Conservation (phyloP, 352 stramenopile species). For the Phytopythium helicoides region DNA sequence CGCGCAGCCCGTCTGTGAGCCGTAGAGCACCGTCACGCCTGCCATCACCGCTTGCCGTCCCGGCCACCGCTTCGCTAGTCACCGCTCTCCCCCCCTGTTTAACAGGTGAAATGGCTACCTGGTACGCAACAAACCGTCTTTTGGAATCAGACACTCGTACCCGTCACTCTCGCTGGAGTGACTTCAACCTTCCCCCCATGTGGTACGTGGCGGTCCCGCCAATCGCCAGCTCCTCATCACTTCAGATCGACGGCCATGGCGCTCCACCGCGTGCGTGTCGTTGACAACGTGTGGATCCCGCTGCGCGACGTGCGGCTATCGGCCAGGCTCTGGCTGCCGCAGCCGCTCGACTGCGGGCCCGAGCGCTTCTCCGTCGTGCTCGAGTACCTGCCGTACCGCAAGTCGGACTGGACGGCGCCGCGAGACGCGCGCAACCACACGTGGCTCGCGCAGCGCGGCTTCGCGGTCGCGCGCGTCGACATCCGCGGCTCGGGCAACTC, state of each 20-base stretch:
- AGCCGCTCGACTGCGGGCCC: not conserved
- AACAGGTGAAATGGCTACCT: not conserved
- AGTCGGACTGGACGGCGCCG: conserved; percentile 43
- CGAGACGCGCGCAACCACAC: conserved; percentile 40
- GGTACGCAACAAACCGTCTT: not conserved
- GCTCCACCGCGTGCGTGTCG: conserved; percentile 18
- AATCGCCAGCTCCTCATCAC: no score
- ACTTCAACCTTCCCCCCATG: not conserved
- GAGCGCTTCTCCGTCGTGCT: conserved; percentile 34
- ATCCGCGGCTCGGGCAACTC: conserved; percentile 49
- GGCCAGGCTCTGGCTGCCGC: conserved; percentile 33
- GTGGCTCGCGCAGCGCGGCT: conserved; percentile 42
- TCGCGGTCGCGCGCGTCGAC: conserved; percentile 47
- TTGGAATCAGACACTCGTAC: no score
- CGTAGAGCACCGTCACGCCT: conserved; percentile 70
- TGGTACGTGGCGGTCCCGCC: not conserved
- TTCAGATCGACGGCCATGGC: not conserved
- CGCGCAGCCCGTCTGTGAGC: conserved; percentile 86
- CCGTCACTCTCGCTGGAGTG: no score
- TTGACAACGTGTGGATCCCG: conserved; percentile 45
- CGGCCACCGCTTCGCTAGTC: not conserved
- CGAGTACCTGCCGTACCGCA: conserved; percentile 56
- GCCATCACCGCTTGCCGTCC: not conserved
- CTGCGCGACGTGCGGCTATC: conserved; percentile 26
- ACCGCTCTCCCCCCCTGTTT: not conserved